Percentiles rank a stretch among this genome's conserved stretches.
Evolutionary conservation across 2,329 filamentous ascomycete genomes (phyloP).

Genomic region (Calonectria multiphialidica): DNA sequence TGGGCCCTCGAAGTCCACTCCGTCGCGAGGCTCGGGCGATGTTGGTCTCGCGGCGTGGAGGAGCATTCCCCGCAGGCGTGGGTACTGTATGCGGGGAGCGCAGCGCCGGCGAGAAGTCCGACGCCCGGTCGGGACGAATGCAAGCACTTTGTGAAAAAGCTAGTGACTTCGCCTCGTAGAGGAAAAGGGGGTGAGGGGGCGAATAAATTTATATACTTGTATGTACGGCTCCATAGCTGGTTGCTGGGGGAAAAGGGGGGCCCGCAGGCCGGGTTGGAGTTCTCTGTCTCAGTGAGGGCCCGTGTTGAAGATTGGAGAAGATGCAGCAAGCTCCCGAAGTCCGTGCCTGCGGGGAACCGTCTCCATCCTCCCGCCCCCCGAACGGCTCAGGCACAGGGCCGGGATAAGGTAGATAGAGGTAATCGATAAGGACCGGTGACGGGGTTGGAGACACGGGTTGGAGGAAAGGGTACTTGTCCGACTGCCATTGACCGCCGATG

Average conservation of each 20-base stretch:
- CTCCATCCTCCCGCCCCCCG: neutral
- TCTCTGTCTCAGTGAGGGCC: neutral
- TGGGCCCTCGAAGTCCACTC: conserved; percentile 29
- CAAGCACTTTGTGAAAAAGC: conserved; percentile 1
- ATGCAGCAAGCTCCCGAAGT: neutral
- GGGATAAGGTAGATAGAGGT: neutral
- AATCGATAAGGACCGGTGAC: conserved; percentile 1
- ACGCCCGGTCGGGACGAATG: neutral
- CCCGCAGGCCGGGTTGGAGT: neutral
- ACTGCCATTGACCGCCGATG: neutral
- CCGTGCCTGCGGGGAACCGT: conserved; percentile 3
- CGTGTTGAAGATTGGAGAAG: conserved; percentile 13
- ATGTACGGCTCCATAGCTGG: neutral
- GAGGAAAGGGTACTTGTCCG: conserved; percentile 13
- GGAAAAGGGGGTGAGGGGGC: neutral
- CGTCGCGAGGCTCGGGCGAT: conserved; percentile 19
- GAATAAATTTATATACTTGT: neutral
- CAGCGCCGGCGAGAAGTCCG: conserved; percentile 35
- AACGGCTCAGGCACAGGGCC: too few relatives aligned
- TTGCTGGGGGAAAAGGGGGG: neutral
- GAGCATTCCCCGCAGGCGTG: conserved; percentile 29
- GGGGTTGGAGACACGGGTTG: neutral
- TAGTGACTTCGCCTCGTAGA: neutral
- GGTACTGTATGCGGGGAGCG: conserved; percentile 30
- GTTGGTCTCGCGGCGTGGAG: neutral